phyloP scores from a whole-genome alignment of 768 basidiomycete genomes.

The Tylopilus felleus region DNA sequence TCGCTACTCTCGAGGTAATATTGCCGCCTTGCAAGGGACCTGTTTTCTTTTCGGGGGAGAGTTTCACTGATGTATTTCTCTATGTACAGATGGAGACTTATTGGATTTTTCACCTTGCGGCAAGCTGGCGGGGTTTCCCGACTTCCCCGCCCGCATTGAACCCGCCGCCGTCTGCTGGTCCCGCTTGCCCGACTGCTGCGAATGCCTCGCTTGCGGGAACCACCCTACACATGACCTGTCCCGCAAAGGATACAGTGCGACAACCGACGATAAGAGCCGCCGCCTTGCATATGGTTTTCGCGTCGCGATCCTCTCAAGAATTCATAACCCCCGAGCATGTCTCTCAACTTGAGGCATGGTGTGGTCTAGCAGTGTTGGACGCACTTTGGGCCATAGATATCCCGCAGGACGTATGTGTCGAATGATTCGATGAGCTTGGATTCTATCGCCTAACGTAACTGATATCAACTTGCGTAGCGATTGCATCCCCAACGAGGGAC shows the following conservation, averaged over 20 bases:
- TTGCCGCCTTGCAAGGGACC: background rate
- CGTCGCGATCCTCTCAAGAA: slow-evolving; percentile 64
- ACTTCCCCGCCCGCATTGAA: slow-evolving; percentile 21
- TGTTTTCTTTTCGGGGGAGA: background rate
- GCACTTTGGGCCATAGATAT: slow-evolving; percentile 50
- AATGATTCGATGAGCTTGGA: background rate
- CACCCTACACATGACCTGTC: background rate
- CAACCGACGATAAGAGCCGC: slow-evolving; percentile 61
- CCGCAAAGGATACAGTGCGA: background rate
- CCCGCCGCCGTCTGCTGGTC: slow-evolving; percentile 45
- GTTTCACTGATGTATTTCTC: background rate
- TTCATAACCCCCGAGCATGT: slow-evolving; percentile 75
- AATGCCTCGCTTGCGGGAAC: slow-evolving; percentile 6
- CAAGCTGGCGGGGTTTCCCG: slow-evolving; percentile 52
- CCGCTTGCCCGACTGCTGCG: slow-evolving; percentile 34
- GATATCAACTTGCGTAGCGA: slow-evolving; percentile 35
- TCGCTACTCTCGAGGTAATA: slow-evolving; percentile 68
- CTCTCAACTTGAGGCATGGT: slow-evolving; percentile 56
- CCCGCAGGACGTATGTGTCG: slow-evolving; percentile 43
- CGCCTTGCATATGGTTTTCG: slow-evolving; percentile 79
- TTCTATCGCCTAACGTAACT: background rate
- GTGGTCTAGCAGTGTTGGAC: slow-evolving; percentile 55
- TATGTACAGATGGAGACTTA: slow-evolving; percentile 78
- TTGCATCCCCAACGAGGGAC: slow-evolving; percentile 53
- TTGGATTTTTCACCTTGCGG: slow-evolving; percentile 76